Evolutionary conservation across 441 rosid species (phyloP), one percentile per base, ranked within the genome.

Genomic region (Corymbia calophylla): DNA sequence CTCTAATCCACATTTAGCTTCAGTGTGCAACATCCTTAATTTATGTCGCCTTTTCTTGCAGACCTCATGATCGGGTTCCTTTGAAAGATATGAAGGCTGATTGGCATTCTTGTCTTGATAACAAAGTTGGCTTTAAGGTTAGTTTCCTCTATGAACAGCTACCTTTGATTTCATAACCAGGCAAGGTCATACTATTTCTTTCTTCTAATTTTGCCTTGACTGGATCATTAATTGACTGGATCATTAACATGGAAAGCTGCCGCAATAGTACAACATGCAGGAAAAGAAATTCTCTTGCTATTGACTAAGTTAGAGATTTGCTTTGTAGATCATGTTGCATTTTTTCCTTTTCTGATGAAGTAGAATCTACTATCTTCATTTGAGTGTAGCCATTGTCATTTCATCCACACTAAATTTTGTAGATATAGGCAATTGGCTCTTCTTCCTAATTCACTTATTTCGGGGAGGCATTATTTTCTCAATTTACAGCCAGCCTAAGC

Each of bases 41-140:
- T 68, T 53, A 19, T 62, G 51, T 86, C 81, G 77, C 32, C 90
- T 88, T 48, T 89, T 88, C 88, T 88, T 92, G 87, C 94, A 98
- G 99, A 91, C 99, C 99, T 87, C 99, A 98, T 90, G 99, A 98
- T 89, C 97, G 99, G 85, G 99, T 98, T 92, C 93, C 98, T 90
- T 91, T 98, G 90, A 95, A 92, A 91, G 98, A 95, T 80, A 98
- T 98, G 99, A 98, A 98, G 94, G 96, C 95, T 55, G 99, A 98
- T 91, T 98, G 99, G 99, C 96, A 92, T 91, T 93, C 97, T 84
- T 97, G 99, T 93, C 97, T 98, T 17, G 97, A 95, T 90, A 97
- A 93, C 92, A 93, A 94, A 96, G 97, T 88, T 31, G 91, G 89
- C 15, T 90, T 90, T 89, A 90, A 88, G 91, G 91, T 88, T 66